These are phyloP conservation scores for Plantago coronopus DNA, from an alignment of 305 asterid species.

Conservation along the genomic window DNA sequence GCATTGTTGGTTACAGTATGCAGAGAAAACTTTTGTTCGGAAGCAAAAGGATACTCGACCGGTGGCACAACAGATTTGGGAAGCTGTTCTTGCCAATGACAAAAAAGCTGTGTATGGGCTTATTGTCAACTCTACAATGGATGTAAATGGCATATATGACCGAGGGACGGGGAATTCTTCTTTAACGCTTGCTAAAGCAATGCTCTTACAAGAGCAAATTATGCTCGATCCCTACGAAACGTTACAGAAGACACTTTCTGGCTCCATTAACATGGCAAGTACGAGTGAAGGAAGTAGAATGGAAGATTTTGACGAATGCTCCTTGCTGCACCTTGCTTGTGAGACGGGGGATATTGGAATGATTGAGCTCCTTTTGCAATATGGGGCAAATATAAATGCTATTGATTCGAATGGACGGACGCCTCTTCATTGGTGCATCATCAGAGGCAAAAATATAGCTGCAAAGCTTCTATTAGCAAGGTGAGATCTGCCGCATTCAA, in stretches of 20 bases:
- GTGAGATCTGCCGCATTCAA: constrained; percentile 30
- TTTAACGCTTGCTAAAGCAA: constrained; percentile 87
- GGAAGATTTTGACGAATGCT: constrained; percentile 61
- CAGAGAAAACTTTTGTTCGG: constrained; percentile 73
- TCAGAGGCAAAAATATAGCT: constrained; percentile 51
- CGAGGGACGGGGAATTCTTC: constrained; percentile 54
- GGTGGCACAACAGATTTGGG: constrained; percentile 75
- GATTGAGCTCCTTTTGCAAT: constrained; percentile 94
- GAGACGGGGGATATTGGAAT: constrained; percentile 87
- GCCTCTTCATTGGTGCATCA: constrained; percentile 74
- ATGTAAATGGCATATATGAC: constrained; percentile 54
- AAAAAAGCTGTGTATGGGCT: constrained; percentile 75
- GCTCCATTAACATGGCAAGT: constrained; percentile 33
- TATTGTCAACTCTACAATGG: constrained; percentile 73
- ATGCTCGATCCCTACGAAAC: constrained; percentile 40
- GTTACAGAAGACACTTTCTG: constrained; percentile 29
- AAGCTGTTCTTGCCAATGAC: constrained; percentile 79
- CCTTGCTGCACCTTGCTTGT: constrained; percentile 92
- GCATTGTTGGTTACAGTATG: constrained; percentile 53
- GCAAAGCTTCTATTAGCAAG: constrained; percentile 86
- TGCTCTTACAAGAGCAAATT: constrained; percentile 77
- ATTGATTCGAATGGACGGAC: constrained; percentile 63
- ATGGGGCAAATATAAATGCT: constrained; percentile 79
- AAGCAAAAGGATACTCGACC: constrained; percentile 56
- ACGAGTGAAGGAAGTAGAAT: constrained; percentile 35